Evolutionary conservation across 1,284 basidiomycete species (phyloP).

Genomic region (Ceratobasidium sp.): DNA sequence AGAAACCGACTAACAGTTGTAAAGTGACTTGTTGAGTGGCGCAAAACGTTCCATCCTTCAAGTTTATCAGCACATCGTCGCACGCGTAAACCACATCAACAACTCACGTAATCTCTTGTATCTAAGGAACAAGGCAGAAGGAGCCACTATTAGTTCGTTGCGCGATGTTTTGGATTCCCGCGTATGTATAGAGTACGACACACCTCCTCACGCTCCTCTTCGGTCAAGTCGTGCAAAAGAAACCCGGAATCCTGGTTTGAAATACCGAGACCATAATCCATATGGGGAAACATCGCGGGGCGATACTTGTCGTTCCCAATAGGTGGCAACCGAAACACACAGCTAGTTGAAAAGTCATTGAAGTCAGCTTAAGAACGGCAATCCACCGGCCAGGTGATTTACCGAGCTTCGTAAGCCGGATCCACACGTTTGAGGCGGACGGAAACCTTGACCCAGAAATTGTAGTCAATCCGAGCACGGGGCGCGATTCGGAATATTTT

Average conservation of each 20-base stretch:
- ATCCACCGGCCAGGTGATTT: neutral
- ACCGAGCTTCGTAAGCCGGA: conserved; percentile 11
- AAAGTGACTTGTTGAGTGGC: conserved; percentile 22
- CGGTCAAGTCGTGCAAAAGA: conserved; percentile 5
- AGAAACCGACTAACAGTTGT: conserved; percentile 3
- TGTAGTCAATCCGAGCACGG: conserved; percentile 19
- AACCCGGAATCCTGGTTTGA: conserved; percentile 20
- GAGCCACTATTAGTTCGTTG: neutral
- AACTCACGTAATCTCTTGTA: conserved; percentile 26
- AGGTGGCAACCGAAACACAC: neutral
- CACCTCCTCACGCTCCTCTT: conserved; percentile 10
- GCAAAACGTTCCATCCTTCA: conserved; percentile 16
- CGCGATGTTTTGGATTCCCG: neutral
- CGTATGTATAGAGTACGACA: neutral
- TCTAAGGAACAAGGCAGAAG: neutral
- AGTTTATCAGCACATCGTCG: neutral
- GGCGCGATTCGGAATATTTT: conserved; percentile 7
- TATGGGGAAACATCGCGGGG: conserved; percentile 23
- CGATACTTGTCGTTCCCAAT: neutral
- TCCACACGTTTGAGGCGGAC: neutral
- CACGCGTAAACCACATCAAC: too few species aligned
- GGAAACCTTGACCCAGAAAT: conserved; percentile 28
- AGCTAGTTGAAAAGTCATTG: neutral
- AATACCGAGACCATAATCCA: conserved; percentile 11
- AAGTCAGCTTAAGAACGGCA: neutral